Percentiles rank a stretch among this genome's conserved stretches.
These are phyloP conservation scores for Ascochyta viciae-villosae DNA, from an alignment of 2,329 filamentous ascomycete genomes.

Conservation along the genomic window DNA sequence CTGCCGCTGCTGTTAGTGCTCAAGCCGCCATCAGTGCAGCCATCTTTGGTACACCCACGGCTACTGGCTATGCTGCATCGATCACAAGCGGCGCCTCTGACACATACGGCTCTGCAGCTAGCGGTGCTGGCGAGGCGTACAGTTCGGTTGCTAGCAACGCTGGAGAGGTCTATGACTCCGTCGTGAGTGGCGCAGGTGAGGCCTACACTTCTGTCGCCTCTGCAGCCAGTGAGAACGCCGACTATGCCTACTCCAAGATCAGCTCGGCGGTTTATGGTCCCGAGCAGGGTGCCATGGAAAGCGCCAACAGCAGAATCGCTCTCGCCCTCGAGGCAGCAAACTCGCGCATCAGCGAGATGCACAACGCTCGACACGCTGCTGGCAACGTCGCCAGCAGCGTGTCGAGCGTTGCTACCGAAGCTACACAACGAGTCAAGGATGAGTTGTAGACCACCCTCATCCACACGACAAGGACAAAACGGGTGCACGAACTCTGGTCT, in stretches of 20 bases:
- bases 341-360: slow-evolving; percentile 51
- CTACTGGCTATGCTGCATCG: slow-evolving; percentile 51
- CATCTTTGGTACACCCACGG: slow-evolving; percentile 63
- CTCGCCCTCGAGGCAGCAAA: slow-evolving; percentile 55
- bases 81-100: slow-evolving; percentile 28
- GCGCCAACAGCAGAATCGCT: slow-evolving; percentile 51
- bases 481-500: neutral
- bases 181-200: slow-evolving; percentile 26
- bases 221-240: slow-evolving; percentile 52
- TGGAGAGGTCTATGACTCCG: slow-evolving; percentile 54
- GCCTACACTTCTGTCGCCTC: slow-evolving; percentile 56
- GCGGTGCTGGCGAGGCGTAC: slow-evolving; percentile 55
- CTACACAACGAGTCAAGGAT: slow-evolving; percentile 58
- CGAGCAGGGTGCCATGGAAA: slow-evolving; percentile 55
- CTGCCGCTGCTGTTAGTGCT: slow-evolving; percentile 62
- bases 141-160: slow-evolving; percentile 56
- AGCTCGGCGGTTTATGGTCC: slow-evolving; percentile 58
- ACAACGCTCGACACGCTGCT: slow-evolving; percentile 44
- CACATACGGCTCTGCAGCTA: slow-evolving; percentile 56
- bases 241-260: slow-evolving; percentile 43
- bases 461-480: neutral
- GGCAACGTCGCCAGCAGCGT: slow-evolving; percentile 58
- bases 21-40: slow-evolving; percentile 62
- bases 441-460: slow-evolving; percentile 54
- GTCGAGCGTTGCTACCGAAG: slow-evolving; percentile 43